Evolutionary conservation across 345 rosid species (phyloP).

Genomic region (Garcia nutans): DNA sequence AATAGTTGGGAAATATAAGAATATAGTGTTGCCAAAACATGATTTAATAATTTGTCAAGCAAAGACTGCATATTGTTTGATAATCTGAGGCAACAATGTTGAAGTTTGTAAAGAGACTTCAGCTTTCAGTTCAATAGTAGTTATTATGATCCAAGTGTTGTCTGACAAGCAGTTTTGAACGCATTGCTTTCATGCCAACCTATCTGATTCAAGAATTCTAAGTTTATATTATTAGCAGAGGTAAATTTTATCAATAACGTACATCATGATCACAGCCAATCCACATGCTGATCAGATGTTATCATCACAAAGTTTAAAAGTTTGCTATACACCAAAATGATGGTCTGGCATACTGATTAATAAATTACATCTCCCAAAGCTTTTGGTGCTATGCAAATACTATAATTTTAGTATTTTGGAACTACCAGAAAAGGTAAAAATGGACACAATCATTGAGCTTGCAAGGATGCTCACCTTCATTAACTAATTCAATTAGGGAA

Average conservation of each 20-base stretch:
- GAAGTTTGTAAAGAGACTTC: neutral
- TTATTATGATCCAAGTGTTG: neutral
- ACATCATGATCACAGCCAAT: neutral
- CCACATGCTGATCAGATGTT: neutral
- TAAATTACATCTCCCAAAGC: neutral
- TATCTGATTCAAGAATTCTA: neutral
- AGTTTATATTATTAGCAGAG: neutral
- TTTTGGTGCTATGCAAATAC: neutral
- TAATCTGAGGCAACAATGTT: neutral
- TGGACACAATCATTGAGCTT: neutral
- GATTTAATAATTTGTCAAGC: neutral
- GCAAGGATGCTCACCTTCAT: conserved; percentile 48
- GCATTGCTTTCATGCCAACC: neutral
- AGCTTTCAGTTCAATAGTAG: neutral
- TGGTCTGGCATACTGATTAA: neutral
- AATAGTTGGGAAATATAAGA: neutral
- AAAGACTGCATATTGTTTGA: neutral
- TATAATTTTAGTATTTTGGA: no score
- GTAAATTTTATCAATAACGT: no score
- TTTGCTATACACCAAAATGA: neutral
- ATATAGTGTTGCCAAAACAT: neutral
- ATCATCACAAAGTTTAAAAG: neutral
- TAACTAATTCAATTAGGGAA: conserved; percentile 50
- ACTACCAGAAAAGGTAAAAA: neutral
- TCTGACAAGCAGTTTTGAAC: neutral